A percentile compares a stretch with the other conserved stretches of the same genome.
These are phyloP conservation scores for Xylaria sp. DNA, from an alignment of 2,329 filamentous ascomycete species.

Conservation along the genomic window DNA sequence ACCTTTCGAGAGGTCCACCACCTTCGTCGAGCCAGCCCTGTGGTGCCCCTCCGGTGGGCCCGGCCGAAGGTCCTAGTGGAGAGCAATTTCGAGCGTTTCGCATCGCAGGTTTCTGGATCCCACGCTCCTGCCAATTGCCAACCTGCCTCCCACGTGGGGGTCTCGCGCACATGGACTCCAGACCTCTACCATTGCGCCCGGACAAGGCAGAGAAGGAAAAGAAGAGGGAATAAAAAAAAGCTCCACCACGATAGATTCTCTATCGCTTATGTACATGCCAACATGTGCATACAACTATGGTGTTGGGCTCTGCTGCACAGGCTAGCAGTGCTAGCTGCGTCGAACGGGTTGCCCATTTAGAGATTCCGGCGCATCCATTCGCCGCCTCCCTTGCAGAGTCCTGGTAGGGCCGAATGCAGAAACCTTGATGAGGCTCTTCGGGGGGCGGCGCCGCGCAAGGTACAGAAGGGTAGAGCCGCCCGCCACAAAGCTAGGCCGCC, in stretches of 20 bases:
- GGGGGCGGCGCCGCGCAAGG: slow-evolving; percentile 15
- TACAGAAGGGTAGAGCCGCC: too few relatives aligned
- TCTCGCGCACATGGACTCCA: too few relatives aligned
- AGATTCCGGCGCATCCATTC: neutral
- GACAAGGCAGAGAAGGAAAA: neutral
- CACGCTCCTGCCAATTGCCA: neutral
- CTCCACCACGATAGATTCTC: neutral
- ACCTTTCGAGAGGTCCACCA: neutral
- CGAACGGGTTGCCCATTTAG: neutral
- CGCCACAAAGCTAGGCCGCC: too few relatives aligned
- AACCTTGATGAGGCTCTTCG: slow-evolving; percentile 28
- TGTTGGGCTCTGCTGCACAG: neutral
- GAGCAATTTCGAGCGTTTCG: neutral
- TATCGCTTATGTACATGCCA: neutral
- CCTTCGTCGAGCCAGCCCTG: neutral
- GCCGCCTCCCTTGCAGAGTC: neutral
- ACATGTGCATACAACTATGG: neutral
- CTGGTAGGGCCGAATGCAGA: slow-evolving; percentile 24
- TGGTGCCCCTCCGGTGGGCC: neutral
- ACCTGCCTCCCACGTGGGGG: neutral
- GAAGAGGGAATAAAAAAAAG: neutral
- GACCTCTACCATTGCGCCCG: neutral
- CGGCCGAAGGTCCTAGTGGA: too few relatives aligned
- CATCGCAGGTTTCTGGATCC: neutral
- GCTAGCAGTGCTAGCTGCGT: neutral